Evolutionary conservation across 2,329 filamentous ascomycete genomes (phyloP), one percentile per base, ranked within the genome.

Genomic region (Scopulariopsis brevicaulis): DNA sequence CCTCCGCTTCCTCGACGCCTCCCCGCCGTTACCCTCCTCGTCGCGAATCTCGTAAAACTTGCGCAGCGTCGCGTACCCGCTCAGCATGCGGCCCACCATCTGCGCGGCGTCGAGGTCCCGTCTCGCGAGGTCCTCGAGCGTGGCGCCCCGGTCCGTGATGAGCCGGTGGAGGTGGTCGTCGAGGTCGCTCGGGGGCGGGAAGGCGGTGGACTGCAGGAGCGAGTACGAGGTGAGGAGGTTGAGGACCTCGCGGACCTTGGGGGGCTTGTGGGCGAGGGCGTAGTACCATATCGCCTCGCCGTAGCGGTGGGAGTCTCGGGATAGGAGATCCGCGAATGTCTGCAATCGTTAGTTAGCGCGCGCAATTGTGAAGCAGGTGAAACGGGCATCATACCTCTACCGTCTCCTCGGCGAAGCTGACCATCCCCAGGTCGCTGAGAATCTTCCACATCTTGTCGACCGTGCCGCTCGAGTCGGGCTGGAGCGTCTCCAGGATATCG

Each of bases 1-100:
- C 63, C 87, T 83, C 58, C 83, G 82, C 63, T 85, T 87, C 22
- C 86, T 77, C 46, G 46, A 22, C 20, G n/a, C 37, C 37, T 14
- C 12, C 37, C 37, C 37, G 28, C 28, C 14, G 81, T 77, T 24
- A 85, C 73, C 0, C 84, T 79, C 60, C 74, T 14, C 59, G 66
- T 97, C 93, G 54, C 93, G 84, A n/a, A 92, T 80, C 61, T 92
- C 87, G 70, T 96, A 97, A 74, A 93, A 96, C 63, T 86, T 87
- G 40, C 93, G 87, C 22, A 97, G 77, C 0, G 91, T 96, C 24
- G 92, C 93, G 66, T 97, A 97, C 24, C 93, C 93, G 68, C 89
- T 94, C 11, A 96, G 83, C 72, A 92, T 87, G 61, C 87, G 88
- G 53, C 92, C 89, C 3, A 97, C 78, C 12, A 96, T 81, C 64